Evolutionary conservation across 2,329 filamentous ascomycete genomes (phyloP).

Genomic region (Paracorniculantispora psalliotae): DNA sequence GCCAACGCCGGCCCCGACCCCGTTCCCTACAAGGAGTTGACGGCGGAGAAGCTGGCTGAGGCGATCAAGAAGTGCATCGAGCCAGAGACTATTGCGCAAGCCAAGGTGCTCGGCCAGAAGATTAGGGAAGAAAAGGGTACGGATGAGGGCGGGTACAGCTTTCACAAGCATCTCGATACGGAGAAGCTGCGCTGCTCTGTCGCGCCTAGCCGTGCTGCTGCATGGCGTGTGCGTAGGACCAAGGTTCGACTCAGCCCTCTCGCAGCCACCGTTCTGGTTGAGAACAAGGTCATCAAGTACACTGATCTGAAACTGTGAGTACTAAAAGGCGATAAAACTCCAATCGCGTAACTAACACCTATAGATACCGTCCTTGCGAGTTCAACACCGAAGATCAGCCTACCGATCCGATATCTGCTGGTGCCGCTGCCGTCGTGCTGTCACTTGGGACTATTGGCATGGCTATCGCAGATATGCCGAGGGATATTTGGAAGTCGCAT

Average conservation of each 20-base stretch:
- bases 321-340: background rate
- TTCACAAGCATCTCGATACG: conserved; percentile 65
- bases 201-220: conserved; percentile 62
- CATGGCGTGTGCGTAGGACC: conserved; percentile 69
- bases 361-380: conserved; percentile 51
- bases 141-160: conserved; percentile 59
- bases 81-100: conserved; percentile 53
- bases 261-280: conserved; percentile 64
- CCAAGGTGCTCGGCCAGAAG: conserved; percentile 53
- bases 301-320: conserved; percentile 68
- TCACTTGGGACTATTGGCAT: conserved; percentile 78
- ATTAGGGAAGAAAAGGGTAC: conserved; percentile 64
- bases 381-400: conserved; percentile 76
- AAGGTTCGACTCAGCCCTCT: conserved; percentile 65
- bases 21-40: conserved; percentile 64
- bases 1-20: conserved; percentile 69
- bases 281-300: conserved; percentile 60
- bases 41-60: conserved; percentile 58
- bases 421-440: conserved; percentile 71
- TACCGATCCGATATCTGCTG: conserved; percentile 73
- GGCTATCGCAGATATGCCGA: conserved; percentile 70
- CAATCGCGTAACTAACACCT: conserved; percentile 13
- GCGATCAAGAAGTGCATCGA: conserved; percentile 58
- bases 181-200: conserved; percentile 66
- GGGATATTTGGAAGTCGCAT: conserved; percentile 47